Evolutionary conservation across 192 early-diverging fungal genomes (phyloP), one percentile per base, ranked within the genome.

Genomic region (Bifiguratus adelaidae): DNA sequence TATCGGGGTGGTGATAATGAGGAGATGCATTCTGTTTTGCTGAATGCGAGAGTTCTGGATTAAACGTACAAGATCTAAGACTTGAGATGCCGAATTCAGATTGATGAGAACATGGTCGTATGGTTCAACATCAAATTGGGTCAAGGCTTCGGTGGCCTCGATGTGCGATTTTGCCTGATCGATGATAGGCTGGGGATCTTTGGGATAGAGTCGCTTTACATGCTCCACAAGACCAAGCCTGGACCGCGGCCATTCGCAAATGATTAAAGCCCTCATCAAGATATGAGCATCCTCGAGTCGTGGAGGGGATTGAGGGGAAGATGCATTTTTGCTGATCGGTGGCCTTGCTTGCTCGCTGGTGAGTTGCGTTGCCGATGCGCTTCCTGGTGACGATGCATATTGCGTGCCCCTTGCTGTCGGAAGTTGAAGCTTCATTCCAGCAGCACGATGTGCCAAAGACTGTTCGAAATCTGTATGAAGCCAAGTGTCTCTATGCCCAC

Each of bases 1-100:
- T 30, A 77, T 68, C 6, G 70, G 74, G 3, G 70, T 73, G 1
- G 74, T 77, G n/a, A 77, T 59, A 5, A 77, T 60, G 9, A 71
- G 48, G 0, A 63, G 55, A n/a, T n/a, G n/a, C 25, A 50, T 52
- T 1, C 61, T 45, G 11, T 53, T 20, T 4, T 44, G 30, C 2
- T 60, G 54, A 0, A 23, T 8, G 2, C 37, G 16, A 3, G 54
- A 54, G 18, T 37, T 19, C 35, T 42, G 48, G 3, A 69, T 58
- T n/a, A 26, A 30, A 12, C 47, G 37, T 12, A 51, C 37, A 16
- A 69, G 42, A 2, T 41, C 27, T 22, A 77, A 41, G 9, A 77
- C 67, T 3, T 66, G 53, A 28, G 63, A 58, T 30, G 70, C 63
- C 2, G 65, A 65, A 2, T 55, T n/a, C 20, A 77, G 32, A 29